Conservation (phyloP, 164 flowering plant species). For the Berberis thunbergii region DNA sequence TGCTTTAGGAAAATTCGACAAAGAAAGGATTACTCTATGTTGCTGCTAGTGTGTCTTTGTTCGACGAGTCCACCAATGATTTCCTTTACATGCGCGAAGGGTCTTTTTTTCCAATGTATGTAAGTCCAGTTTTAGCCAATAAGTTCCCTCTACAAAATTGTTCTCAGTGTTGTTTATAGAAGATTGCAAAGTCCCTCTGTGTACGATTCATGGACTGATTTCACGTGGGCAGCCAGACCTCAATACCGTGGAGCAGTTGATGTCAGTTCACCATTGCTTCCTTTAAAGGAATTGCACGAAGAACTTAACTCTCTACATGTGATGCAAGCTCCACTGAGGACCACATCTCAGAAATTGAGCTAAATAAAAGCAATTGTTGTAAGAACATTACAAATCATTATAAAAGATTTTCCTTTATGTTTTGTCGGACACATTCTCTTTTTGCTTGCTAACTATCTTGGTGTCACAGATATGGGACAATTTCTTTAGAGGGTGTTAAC, state of each 20-base stretch:
- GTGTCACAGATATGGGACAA: constrained; percentile 24
- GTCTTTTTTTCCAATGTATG: constrained; percentile 38
- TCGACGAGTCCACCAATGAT: constrained; percentile 39
- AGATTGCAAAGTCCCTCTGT: not conserved
- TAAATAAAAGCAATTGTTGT: constrained; percentile 24
- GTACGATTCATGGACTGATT: too few relatives aligned
- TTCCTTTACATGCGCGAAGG: constrained; percentile 32
- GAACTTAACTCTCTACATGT: constrained; percentile 8
- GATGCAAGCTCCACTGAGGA: constrained; percentile 19
- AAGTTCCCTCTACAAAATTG: too few relatives aligned
- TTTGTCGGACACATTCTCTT: not conserved
- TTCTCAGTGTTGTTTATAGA: not conserved
- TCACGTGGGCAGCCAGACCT: too few relatives aligned
- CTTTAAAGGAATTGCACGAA: constrained; percentile 18
- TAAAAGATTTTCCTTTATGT: not conserved
- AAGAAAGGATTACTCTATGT: constrained; percentile 29
- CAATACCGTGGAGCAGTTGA: constrained; percentile 14
- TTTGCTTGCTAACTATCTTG: constrained; percentile 1
- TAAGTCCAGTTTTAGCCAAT: not conserved
- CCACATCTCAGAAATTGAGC: constrained; percentile 22
- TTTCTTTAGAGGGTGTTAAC: constrained; percentile 24
- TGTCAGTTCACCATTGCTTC: constrained; percentile 9
- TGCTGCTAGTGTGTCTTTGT: constrained; percentile 21
- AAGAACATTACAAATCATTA: constrained; percentile 1
- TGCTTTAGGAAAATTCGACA: constrained; percentile 26